Evolutionary conservation across 306 rosid species (phyloP).

Genomic region (Corylus avellana): DNA sequence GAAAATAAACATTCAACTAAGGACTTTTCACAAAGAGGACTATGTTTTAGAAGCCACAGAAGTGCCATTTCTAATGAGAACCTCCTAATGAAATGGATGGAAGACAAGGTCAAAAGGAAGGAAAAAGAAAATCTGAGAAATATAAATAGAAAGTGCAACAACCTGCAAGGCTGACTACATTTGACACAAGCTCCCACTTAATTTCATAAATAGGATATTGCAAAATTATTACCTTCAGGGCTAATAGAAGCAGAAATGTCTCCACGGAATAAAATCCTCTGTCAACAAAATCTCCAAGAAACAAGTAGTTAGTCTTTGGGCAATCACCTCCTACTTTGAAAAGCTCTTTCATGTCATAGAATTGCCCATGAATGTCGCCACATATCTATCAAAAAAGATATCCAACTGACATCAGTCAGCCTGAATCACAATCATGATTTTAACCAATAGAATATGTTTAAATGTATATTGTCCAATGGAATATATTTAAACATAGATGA

Average conservation of each 20-base stretch:
- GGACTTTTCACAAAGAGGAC: background rate
- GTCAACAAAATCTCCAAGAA: constrained; percentile 98
- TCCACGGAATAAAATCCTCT: constrained; percentile 96
- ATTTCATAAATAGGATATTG: constrained; percentile 1
- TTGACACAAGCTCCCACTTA: constrained; percentile 2
- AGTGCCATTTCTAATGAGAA: constrained; percentile 9
- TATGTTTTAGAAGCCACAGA: constrained; percentile 1
- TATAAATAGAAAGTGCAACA: background rate
- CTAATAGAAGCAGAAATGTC: constrained; percentile 90
- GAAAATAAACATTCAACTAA: background rate
- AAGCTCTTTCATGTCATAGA: constrained; percentile 99
- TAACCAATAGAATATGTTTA: no score
- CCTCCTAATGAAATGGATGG: constrained; percentile 8
- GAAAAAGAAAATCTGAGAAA: constrained; percentile 2
- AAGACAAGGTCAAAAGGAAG: constrained; percentile 10
- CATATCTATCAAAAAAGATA: constrained; percentile 62
- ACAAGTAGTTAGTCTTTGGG: constrained; percentile 92
- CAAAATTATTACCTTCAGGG: constrained; percentile 74
- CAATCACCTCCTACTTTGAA: constrained; percentile 99
- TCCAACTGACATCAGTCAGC: constrained; percentile 19
- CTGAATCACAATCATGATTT: constrained; percentile 13
- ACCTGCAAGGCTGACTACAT: constrained; percentile 2
- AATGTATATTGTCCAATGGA: background rate
- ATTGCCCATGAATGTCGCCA: constrained; percentile 98
- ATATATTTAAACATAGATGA: background rate